phyloP scores from a whole-genome alignment of 2,329 filamentous ascomycete species.

The Colletotrichum gigasporum region DNA sequence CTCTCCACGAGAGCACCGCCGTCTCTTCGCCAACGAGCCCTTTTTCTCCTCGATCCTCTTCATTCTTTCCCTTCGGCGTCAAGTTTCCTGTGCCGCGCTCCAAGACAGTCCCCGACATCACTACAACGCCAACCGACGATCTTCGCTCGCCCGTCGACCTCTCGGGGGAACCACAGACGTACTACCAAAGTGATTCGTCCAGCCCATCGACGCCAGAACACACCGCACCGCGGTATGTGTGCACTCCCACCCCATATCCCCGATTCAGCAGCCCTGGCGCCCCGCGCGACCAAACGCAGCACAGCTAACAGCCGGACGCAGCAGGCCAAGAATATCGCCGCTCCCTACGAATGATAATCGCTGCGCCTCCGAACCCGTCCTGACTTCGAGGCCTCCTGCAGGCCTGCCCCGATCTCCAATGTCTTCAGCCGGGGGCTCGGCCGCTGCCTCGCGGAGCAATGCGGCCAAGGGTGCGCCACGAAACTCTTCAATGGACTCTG shows the following conservation, averaged over 20 bases:
- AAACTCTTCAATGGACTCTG: constrained; percentile 91
- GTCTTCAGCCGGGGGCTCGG: constrained; percentile 58
- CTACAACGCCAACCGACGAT: constrained; percentile 42
- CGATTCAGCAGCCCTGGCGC: not conserved
- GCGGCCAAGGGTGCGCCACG: constrained; percentile 61
- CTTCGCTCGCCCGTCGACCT: constrained; percentile 31
- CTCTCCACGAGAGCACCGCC: constrained; percentile 53
- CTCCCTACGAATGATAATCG: constrained; percentile 59
- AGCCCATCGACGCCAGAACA: constrained; percentile 43
- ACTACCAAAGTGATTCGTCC: constrained; percentile 49
- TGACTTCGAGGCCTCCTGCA: constrained; percentile 54
- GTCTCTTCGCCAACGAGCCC: constrained; percentile 55
- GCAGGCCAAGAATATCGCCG: constrained; percentile 40
- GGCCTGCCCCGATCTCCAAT: constrained; percentile 48
- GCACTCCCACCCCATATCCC: not conserved
- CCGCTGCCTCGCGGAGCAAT: constrained; percentile 51
- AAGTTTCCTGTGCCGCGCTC: constrained; percentile 39
- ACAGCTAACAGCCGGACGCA: constrained; percentile 20
- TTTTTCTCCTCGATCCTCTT: constrained; percentile 38
- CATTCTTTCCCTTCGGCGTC: constrained; percentile 31
- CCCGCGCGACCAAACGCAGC: constrained; percentile 7
- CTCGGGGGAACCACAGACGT: constrained; percentile 38
- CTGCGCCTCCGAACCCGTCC: constrained; percentile 53
- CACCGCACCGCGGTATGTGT: constrained; percentile 43
- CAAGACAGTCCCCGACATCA: constrained; percentile 40